Evolutionary conservation across 2,329 filamentous ascomycete genomes (phyloP), one percentile per base, ranked within the genome.

Genomic region (Fusarium dlaminii): DNA sequence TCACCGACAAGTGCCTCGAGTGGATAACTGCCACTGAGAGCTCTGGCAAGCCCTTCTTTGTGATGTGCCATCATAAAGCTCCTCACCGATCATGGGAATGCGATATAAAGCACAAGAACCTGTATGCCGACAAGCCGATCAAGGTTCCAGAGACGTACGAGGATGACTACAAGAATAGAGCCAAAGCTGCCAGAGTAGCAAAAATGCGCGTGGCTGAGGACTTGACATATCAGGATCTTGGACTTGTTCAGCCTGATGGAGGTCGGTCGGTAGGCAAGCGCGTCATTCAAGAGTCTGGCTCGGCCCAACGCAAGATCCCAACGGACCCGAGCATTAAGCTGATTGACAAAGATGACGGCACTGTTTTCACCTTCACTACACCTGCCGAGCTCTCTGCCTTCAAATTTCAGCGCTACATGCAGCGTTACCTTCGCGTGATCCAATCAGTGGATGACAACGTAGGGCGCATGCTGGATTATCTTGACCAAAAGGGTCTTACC

Each of bases 61-160:
- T 87, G 48, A 89, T 89, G 87, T 88, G 86, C 74, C 87, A 89
- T 70, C 87, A 89, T 76, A 89, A 89, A 71, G 87, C 87, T 2
- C 87, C 87, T 0, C 87, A 89, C 70, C 81, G 86, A 8, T 83
- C 81, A 20, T 89, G 87, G 87, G 86, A 89, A 71, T 87, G 80
- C 60, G 80, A 88, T 65, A 73, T 81, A 11, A 86, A 86, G 68
- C 85, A 89, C 77, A 85, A 85, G 63, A 43, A 83, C 49, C 77
- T 88, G 5, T 89, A 88, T 32, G 15, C 22, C 75, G 81, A 78
- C 3, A 84, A 88, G 14, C 82, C 82, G 2, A 79, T 88, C 48
- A 80, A 79, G 17, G 73, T 88, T 0, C 87, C 87, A 0, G 86
- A 88, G 51, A 89, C 87, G 0, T 89, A 86, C 70, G 83, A 78